Evolutionary conservation across 768 basidiomycete species (phyloP).

Genomic region (Leucogyrophana mollusca): DNA sequence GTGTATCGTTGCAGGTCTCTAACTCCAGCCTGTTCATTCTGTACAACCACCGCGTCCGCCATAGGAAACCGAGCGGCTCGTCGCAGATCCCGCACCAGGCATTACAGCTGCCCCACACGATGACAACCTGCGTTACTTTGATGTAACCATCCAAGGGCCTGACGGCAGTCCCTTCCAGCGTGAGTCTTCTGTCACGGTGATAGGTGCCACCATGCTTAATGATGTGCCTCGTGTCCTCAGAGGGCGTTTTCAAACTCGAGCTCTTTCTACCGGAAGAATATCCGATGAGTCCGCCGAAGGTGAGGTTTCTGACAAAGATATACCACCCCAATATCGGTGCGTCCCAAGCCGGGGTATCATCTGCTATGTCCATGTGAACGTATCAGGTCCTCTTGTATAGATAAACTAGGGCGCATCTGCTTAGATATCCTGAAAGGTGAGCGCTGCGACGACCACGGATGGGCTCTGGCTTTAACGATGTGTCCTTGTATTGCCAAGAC

Average conservation of each 20-base stretch:
- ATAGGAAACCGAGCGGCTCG: constrained; percentile 96
- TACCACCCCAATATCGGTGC: constrained; percentile 99
- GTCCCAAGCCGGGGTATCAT: constrained; percentile 28
- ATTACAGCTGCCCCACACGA: constrained; percentile 96
- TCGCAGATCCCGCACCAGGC: constrained; percentile 95
- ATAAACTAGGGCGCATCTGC: constrained; percentile 98
- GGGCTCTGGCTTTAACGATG: background rate
- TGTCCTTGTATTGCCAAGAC: constrained; percentile 48
- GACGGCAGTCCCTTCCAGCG: constrained; percentile 91
- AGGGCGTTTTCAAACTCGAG: constrained; percentile 93
- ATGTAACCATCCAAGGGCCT: constrained; percentile 95
- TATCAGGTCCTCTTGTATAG: constrained; percentile 37
- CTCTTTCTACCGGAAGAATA: constrained; percentile 98
- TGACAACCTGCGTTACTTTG: constrained; percentile 97
- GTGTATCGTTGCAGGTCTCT: background rate
- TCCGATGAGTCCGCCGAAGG: constrained; percentile 99
- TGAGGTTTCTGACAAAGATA: constrained; percentile 96
- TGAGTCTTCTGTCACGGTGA: constrained; percentile 39
- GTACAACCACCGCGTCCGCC: constrained; percentile 10
- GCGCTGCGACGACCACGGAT: constrained; percentile 14
- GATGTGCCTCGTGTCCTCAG: constrained; percentile 37
- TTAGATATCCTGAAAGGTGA: constrained; percentile 95
- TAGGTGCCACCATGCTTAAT: constrained; percentile 1
- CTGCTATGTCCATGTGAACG: background rate
- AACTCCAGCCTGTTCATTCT: background rate